Evolutionary conservation across 495 filamentous ascomycete species (phyloP).

Genomic region (Barbatosphaeria neglecta): DNA sequence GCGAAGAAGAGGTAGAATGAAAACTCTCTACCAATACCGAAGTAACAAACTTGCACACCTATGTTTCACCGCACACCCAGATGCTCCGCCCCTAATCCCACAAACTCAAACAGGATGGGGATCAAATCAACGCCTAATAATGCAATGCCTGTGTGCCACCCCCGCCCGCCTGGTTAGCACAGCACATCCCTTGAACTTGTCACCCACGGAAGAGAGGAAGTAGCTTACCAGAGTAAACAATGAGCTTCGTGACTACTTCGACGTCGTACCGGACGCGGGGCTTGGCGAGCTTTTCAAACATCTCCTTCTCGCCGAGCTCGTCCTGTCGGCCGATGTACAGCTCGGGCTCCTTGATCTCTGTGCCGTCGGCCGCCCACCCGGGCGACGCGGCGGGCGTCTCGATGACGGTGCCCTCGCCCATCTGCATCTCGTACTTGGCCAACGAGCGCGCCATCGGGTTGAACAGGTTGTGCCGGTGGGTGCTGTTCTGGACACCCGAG

Average conservation of each 20-base stretch:
- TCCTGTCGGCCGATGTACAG: constrained; percentile 30
- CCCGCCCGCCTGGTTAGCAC: constrained; percentile 4
- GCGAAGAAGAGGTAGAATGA: no score
- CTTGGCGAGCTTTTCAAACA: constrained; percentile 75
- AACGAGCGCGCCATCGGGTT: neutral
- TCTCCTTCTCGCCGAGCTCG: constrained; percentile 57
- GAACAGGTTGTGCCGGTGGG: neutral
- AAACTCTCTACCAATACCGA: no score
- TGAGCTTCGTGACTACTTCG: constrained; percentile 90
- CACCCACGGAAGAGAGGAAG: neutral
- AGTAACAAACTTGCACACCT: no score
- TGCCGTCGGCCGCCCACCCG: constrained; percentile 21
- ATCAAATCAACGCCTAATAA: constrained; percentile 59
- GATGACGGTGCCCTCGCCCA: constrained; percentile 28
- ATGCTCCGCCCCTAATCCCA: constrained; percentile 41
- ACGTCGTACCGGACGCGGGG: constrained; percentile 93
- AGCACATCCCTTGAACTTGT: neutral
- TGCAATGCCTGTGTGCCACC: constrained; percentile 48
- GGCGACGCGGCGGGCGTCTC: constrained; percentile 6
- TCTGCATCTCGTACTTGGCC: constrained; percentile 6
- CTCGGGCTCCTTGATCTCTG: constrained; percentile 12
- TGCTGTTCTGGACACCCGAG: neutral
- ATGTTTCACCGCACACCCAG: no score
- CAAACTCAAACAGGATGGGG: constrained; percentile 53
- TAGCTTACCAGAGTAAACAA: constrained; percentile 74